Percentiles rank a stretch among this genome's conserved stretches.
Conservation (phyloP, 306 rosid species). For the Inga oerstediana region DNA sequence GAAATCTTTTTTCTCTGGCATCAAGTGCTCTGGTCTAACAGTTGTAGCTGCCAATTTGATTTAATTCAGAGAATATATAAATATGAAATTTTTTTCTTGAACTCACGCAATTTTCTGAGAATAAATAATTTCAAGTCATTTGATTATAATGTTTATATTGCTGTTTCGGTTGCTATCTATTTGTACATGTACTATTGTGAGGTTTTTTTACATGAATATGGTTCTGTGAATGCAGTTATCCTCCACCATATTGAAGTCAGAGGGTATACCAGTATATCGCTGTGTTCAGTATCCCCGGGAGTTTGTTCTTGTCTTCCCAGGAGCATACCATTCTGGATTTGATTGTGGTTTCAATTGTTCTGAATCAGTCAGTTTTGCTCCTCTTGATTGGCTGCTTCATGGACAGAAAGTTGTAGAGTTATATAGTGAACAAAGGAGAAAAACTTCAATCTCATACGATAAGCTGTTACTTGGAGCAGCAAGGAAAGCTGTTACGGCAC, state of each 20-base stretch:
- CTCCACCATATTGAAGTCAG: conserved; percentile 60
- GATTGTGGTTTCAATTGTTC: conserved; percentile 85
- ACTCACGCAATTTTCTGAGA: conserved; percentile 9
- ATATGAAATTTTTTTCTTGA: conserved; percentile 16
- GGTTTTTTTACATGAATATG: conserved; percentile 32
- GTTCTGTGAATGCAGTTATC: conserved; percentile 66
- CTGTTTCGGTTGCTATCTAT: neutral
- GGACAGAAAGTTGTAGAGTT: conserved; percentile 70
- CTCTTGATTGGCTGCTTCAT: conserved; percentile 83
- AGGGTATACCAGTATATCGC: conserved; percentile 71
- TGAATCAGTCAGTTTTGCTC: conserved; percentile 72
- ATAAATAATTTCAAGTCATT: conserved; percentile 15
- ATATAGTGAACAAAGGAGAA: conserved; percentile 59
- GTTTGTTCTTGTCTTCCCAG: conserved; percentile 77
- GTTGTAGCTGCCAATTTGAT: conserved; percentile 18
- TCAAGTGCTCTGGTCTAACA: neutral
- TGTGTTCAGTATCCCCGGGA: conserved; percentile 78
- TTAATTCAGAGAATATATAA: conserved; percentile 3
- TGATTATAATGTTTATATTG: conserved; percentile 16
- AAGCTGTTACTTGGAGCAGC: conserved; percentile 83
- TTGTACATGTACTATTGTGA: conserved; percentile 20
- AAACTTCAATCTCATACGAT: conserved; percentile 72
- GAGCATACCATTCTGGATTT: conserved; percentile 80
- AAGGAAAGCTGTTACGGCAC: conserved; percentile 75
- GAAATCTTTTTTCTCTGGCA: conserved; percentile 1